Evolutionary conservation across 2,329 filamentous ascomycete species (phyloP), one percentile per base, ranked within the genome.

Genomic region (Dactylellina leptospora): DNA sequence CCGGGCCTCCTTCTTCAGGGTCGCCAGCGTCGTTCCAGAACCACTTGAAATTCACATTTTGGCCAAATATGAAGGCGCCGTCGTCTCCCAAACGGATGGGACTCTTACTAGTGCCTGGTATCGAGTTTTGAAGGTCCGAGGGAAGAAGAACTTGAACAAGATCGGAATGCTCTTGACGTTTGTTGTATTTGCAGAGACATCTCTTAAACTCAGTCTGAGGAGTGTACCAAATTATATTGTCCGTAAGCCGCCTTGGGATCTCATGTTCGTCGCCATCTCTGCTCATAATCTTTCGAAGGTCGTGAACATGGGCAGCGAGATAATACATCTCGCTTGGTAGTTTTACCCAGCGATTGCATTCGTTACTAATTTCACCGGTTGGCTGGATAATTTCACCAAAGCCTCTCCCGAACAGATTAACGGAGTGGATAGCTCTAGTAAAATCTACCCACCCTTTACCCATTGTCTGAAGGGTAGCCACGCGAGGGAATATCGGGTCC

Each of bases 251-350:
- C 58, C 64, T 38, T 9, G 75, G 76, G 16, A 42, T 71, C 23
- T 47, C 36, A 8, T 74, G 28, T 16, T 66, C 50, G 48, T 76
- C 68, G 11, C 77, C 77, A n/a, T 76, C 28, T 1, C 62, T 73
- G n/a, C 76, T 69, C 59, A 79, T 78, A 20, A 80, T 77, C 1
- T 76, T 56, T n/a, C 73, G 62, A 1, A 80, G 54, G 38, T 80
- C 76, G 0, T 68, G 33, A 10, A 75, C 74, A 13, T 73, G 58
- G 2, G 74, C 77, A 0, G 78, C 78, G 2, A 81, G 75, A 53
- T 78, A 79, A 33, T 76, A 78, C 36, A 74, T 75, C 3, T 61
- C 72, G 4, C 36, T 74, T 3, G 79, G 79, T 0, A 80, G 16
- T 13, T 28, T 68, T 3, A 59, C 72, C 78, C 78, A 80, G 2